Base-by-base conservation (phyloP, 1,284 basidiomycete species). In the Mycosarcoma mackinlayi region DNA sequence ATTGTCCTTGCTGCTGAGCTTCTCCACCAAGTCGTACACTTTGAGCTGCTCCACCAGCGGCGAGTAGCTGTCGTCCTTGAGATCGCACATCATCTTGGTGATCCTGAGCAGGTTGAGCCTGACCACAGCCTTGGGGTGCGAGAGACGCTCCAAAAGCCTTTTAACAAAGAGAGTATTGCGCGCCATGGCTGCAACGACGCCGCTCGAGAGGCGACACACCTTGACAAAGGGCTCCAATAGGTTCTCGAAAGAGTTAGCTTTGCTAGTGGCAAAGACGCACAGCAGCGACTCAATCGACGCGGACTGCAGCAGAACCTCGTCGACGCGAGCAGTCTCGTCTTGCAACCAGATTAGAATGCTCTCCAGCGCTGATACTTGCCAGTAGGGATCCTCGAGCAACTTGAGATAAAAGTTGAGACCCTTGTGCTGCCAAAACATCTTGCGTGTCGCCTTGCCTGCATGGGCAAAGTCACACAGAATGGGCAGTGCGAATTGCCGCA, bases 401-500 rank as follows among this genome's bases (percentile, higher is more conserved):
- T 88, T 87, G 62, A 96, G 85, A 80, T 97, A 98, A 85, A 97
- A 83, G 3, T 64, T 54, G 34, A 84, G 69, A 18, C 79, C 81
- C 11, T 76, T 59, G 79, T 86, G 73, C 28, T 73, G 70, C 79
- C 76, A 83, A 11, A 80, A 69, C 60, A 67, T 64, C 61, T 79
- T 76, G 27, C 76, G 55, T 10, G 76, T 78, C 16, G 74, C 66
- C 47, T 79, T 79, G 47, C 73, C 70, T 13, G 75, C 73, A 40
- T 79, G 76, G 4, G 76, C 77, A 50, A 79, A 69, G 52, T 79
- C 95, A 83, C 95, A 98, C 8, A 98, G 86, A 70, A 98, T 94
- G 0, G 95, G 95, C 45, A 98, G 85, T 0, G 95, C 95, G 78
- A 98, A 98, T 79, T 98, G 94, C 83, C 93, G 94, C 72, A 98